A percentile compares a stretch with the other conserved stretches of the same genome.
These are phyloP conservation scores for Neurospora discreta DNA, from an alignment of 495 filamentous ascomycete genomes.

Conservation along the genomic window DNA sequence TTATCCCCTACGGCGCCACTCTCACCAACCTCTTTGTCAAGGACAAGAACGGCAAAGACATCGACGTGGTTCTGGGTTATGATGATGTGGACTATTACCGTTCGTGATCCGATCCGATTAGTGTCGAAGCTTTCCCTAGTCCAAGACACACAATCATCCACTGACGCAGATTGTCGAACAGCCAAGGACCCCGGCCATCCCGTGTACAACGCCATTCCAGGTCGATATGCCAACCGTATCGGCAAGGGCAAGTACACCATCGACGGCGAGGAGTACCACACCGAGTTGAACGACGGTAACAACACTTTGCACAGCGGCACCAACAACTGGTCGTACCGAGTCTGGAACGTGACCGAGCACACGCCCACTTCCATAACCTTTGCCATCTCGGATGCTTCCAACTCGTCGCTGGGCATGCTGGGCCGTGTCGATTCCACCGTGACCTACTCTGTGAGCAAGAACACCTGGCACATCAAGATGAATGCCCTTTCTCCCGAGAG, in stretches of 20 bases:
- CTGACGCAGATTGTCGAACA: constrained; percentile 13
- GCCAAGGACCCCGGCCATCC: constrained; percentile 38
- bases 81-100: constrained; percentile 40
- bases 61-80: constrained; percentile 44
- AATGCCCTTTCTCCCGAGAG: constrained; percentile 36
- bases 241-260: constrained; percentile 42
- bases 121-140: background rate
- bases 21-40: constrained; percentile 48
- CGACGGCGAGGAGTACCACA: constrained; percentile 37
- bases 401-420: constrained; percentile 60
- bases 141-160: constrained; percentile 10
- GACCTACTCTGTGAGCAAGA: constrained; percentile 50
- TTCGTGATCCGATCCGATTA: constrained; percentile 14
- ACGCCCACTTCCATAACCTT: constrained; percentile 66
- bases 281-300: constrained; percentile 41
- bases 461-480: constrained; percentile 45
- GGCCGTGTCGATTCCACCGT: constrained; percentile 62
- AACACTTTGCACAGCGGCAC: constrained; percentile 51
- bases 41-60: constrained; percentile 43
- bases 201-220: constrained; percentile 41
- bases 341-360: constrained; percentile 44
- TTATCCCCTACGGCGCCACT: constrained; percentile 44
- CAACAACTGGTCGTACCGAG: constrained; percentile 48
- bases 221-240: constrained; percentile 46
- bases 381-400: constrained; percentile 51